A percentile compares a stretch with the other conserved stretches of the same genome.
Evolutionary conservation across 805 yeast species (phyloP).

Genomic region (Wickerhamiella siamensis): DNA sequence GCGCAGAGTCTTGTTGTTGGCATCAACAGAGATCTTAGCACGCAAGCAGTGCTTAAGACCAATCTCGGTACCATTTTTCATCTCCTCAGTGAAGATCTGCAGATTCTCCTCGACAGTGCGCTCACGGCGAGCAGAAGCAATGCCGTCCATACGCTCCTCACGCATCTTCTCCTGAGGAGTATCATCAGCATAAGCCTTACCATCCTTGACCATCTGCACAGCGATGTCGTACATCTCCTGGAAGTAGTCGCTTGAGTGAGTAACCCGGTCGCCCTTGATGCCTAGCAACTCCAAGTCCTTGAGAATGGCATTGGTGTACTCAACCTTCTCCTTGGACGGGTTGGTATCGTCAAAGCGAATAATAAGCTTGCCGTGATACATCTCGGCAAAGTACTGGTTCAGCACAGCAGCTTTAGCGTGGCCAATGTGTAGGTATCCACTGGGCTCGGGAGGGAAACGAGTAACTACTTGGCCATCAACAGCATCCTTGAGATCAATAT

Average conservation of each 20-base stretch:
- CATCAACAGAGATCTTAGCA: slow-evolving; percentile 89
- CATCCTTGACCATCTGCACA: slow-evolving; percentile 77
- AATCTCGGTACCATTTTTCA: slow-evolving; percentile 85
- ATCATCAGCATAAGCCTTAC: slow-evolving; percentile 95
- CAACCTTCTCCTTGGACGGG: slow-evolving; percentile 91
- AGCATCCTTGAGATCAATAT: slow-evolving; percentile 85
- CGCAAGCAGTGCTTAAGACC: slow-evolving; percentile 88
- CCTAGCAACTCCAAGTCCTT: slow-evolving; percentile 87
- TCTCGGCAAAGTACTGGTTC: slow-evolving; percentile 91
- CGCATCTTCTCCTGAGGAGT: slow-evolving; percentile 92
- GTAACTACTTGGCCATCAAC: slow-evolving; percentile 91
- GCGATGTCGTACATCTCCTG: slow-evolving; percentile 81
- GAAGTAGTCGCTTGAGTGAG: slow-evolving; percentile 91
- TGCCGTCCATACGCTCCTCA: slow-evolving; percentile 97
- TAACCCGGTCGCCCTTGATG: slow-evolving; percentile 75
- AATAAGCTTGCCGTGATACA: slow-evolving; percentile 90
- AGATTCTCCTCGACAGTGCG: slow-evolving; percentile 87
- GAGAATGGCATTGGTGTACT: slow-evolving; percentile 84
- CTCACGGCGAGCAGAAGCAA: slow-evolving; percentile 82
- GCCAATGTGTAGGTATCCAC: slow-evolving; percentile 97
- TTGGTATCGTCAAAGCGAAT: slow-evolving; percentile 97
- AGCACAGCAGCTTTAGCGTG: slow-evolving; percentile 97
- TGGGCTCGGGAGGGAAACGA: slow-evolving; percentile 98
- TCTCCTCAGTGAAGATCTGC: slow-evolving; percentile 70
- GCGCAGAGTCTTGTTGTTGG: slow-evolving; percentile 85